These are phyloP conservation scores for Meira nashicola DNA, from an alignment of 1,284 basidiomycete species.

Conservation along the genomic window DNA sequence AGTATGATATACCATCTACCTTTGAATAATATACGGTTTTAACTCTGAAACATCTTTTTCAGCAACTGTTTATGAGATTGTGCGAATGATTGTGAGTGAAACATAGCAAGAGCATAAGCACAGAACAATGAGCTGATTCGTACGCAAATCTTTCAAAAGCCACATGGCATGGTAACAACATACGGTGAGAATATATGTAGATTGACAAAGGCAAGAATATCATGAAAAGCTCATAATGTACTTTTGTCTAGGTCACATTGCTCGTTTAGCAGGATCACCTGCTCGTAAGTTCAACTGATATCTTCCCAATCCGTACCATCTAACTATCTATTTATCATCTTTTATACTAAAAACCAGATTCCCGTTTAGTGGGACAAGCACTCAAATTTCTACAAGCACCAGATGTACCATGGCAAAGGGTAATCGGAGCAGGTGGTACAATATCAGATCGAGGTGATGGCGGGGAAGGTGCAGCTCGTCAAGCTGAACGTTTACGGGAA, in stretches of 20 bases:
- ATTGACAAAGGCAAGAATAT: neutral
- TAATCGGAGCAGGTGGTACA: conserved; percentile 38
- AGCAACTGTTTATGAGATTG: conserved; percentile 46
- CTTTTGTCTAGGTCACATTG: conserved; percentile 28
- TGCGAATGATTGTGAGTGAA: conserved; percentile 24
- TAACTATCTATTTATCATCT: neutral
- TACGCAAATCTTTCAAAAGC: conserved; percentile 5
- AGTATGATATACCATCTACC: too few species aligned
- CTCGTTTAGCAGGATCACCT: conserved; percentile 39
- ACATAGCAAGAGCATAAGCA: neutral
- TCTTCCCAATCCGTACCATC: neutral
- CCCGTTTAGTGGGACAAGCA: conserved; percentile 44
- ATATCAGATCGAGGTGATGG: conserved; percentile 50
- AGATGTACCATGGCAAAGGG: conserved; percentile 44
- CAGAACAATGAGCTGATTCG: neutral
- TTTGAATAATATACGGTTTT: too few species aligned
- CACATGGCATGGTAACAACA: conserved; percentile 40
- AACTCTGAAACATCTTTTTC: neutral
- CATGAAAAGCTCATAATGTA: neutral
- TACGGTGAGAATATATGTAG: conserved; percentile 20
- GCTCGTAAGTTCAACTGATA: conserved; percentile 14
- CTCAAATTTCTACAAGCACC: conserved; percentile 40
- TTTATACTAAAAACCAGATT: conserved; percentile 18
- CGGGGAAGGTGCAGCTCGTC: conserved; percentile 34
- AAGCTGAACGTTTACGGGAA: conserved; percentile 32